Base-by-base conservation (phyloP, 805 yeast species). In the Ogataea ramenticola region DNA sequence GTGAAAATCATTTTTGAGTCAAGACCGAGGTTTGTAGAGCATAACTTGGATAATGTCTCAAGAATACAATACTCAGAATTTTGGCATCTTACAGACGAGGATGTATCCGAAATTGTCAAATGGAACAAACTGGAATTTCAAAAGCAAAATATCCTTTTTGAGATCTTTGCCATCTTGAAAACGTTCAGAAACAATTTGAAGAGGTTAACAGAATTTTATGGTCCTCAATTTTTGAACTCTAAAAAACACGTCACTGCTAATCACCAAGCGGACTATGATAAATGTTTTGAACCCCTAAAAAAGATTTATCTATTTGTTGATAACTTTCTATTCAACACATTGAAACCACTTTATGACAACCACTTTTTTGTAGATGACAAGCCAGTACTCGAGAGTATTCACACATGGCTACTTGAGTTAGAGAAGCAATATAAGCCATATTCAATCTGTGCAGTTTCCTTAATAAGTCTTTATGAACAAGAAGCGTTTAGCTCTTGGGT, bases 131-230 rank as follows among this genome's bases (percentile, higher is more conserved):
- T 45, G 8, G 61, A 58, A 43, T 60, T 55, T 36, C 56, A 57
- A 26, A 50, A 55, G 29, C 65, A 62, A 46, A 59, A 54, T 31
- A 46, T 54, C 15, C 43, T 61, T n/a, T 61, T 61, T 47, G 66
- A 62, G 41, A 45, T 55, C 7, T 62, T 52, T 29, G 41, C 49
- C 9, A 44, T 58, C 24, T 44, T 62, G 22, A 53, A 53, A 24
- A 55, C 54, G 44, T 51, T 58, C 27, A 40, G 61, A 26, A 45
- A 51, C 30, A 62, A 62, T 34, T 41, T 59, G 40, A 52, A 54
- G 35, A 43, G 65, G 40, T 49, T 62, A 50, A 54, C 55, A 3
- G 35, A 43, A 14, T 51, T 54, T 39, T 62, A 61, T 43, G 66
- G 62, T 5, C 52, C 53, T 1, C 52, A 52, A 7, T 57, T 62